Conservation (phyloP, 768 basidiomycete genomes). For the Tulasnella sp. region DNA sequence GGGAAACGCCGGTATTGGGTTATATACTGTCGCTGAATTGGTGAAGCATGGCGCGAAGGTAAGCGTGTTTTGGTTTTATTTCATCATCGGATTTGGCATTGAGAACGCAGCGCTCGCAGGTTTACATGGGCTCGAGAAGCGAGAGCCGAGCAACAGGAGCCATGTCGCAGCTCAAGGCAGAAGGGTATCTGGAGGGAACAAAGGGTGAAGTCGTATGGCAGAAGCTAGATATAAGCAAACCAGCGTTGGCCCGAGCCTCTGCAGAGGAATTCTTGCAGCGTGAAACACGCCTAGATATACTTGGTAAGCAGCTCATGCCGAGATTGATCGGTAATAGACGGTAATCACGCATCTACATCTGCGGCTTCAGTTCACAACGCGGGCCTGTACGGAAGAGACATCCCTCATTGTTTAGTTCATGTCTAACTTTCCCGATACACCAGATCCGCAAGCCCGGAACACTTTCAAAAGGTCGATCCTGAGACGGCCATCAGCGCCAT, state of each 20-base stretch:
- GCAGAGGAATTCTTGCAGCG: constrained; percentile 39
- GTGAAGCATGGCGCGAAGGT: not conserved
- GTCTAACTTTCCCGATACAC: too few species aligned
- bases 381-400: constrained; percentile 39
- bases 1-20: not conserved
- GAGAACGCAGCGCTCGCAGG: too few species aligned
- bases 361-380: constrained; percentile 57
- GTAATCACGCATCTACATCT: too few species aligned
- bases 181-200: constrained; percentile 30
- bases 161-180: constrained; percentile 34
- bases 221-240: constrained; percentile 41
- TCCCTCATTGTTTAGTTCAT: too few species aligned
- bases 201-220: constrained; percentile 41
- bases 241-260: constrained; percentile 35
- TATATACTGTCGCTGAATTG: not conserved
- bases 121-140: constrained; percentile 43
- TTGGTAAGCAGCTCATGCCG: constrained; percentile 36
- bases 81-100: too few species aligned
- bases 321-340: too few species aligned
- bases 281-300: constrained; percentile 44
- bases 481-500: constrained; percentile 2
- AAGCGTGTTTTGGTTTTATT: too few species aligned
- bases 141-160: constrained; percentile 38
- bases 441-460: not conserved
- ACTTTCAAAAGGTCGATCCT: not conserved